Percentiles rank a stretch among this genome's conserved stretches.
Conservation (phyloP, 2,329 filamentous ascomycete genomes). For the Colletotrichum ledebouriae region DNA sequence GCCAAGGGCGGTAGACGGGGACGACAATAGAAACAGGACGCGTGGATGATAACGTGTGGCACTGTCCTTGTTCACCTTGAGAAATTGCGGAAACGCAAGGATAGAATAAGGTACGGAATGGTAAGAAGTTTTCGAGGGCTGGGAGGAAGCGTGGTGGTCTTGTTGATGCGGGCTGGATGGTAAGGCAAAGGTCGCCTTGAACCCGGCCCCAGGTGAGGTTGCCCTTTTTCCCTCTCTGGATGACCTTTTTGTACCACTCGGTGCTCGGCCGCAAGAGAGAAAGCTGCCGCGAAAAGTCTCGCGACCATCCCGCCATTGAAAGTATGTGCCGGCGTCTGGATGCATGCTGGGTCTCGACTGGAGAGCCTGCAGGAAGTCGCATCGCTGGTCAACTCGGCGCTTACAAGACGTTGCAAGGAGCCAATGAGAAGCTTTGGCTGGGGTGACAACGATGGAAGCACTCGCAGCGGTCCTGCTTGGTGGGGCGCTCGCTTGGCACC, state of each 20-base stretch:
- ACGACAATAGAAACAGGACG: constrained; percentile 18
- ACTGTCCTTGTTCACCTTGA: constrained; percentile 8
- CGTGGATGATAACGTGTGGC: constrained; percentile 18
- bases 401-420: constrained; percentile 39
- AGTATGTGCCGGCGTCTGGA: constrained; percentile 34
- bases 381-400: constrained; percentile 42
- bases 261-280: constrained; percentile 8
- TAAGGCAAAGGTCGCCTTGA: constrained; percentile 18
- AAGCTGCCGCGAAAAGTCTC: background rate
- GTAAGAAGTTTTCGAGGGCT: constrained; percentile 15
- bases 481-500: background rate
- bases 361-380: constrained; percentile 41
- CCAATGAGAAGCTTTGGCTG: constrained; percentile 34
- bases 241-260: constrained; percentile 34
- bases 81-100: constrained; percentile 2
- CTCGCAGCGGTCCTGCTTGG: constrained; percentile 11
- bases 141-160: background rate
- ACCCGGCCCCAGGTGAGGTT: constrained; percentile 4
- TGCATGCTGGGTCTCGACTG: constrained; percentile 30
- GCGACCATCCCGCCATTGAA: constrained; percentile 8
- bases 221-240: constrained; percentile 14
- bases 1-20: constrained; percentile 38
- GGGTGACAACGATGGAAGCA: constrained; percentile 13
- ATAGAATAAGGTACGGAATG: constrained; percentile 8
- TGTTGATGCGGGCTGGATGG: constrained; percentile 18